Conservation (phyloP, 2,329 filamentous ascomycete species). For the Elsinoe batatas region DNA sequence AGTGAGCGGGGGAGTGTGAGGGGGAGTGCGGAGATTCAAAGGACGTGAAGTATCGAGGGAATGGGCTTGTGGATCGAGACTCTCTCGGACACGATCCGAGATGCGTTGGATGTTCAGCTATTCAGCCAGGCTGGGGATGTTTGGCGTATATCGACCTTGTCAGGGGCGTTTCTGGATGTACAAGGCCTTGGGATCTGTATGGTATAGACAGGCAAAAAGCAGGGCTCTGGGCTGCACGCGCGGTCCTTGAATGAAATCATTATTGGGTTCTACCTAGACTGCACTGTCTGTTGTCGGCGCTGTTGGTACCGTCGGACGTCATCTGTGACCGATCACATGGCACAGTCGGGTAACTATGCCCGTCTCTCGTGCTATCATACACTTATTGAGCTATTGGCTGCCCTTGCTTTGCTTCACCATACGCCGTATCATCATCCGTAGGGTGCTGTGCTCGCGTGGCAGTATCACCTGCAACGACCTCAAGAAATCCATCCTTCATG, state of each 20-base stretch:
- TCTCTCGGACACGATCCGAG: too few relatives aligned
- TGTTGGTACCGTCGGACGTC: neutral
- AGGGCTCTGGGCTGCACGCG: constrained; percentile 1
- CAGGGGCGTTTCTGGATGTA: neutral
- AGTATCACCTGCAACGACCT: neutral
- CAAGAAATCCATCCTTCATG: neutral
- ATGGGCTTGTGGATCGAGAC: neutral
- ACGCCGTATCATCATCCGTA: neutral
- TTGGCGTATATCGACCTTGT: too few relatives aligned
- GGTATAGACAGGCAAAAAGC: neutral
- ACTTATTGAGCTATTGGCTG: too few relatives aligned
- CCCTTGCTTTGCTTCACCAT: too few relatives aligned
- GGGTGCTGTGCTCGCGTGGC: neutral
- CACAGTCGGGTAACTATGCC: too few relatives aligned
- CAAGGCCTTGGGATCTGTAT: neutral
- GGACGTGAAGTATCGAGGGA: neutral
- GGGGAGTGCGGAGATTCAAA: constrained; percentile 17
- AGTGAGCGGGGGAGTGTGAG: constrained; percentile 15
- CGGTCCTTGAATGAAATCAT: neutral
- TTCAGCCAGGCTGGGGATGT: too few relatives aligned
- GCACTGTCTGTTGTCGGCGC: neutral
- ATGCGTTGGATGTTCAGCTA: too few relatives aligned
- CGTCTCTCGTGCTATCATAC: too few relatives aligned
- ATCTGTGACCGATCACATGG: too few relatives aligned
- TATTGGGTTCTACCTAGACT: neutral